Evolutionary conservation across 352 stramenopile genomes (phyloP).

Genomic region (Proteromonas lacertae): DNA sequence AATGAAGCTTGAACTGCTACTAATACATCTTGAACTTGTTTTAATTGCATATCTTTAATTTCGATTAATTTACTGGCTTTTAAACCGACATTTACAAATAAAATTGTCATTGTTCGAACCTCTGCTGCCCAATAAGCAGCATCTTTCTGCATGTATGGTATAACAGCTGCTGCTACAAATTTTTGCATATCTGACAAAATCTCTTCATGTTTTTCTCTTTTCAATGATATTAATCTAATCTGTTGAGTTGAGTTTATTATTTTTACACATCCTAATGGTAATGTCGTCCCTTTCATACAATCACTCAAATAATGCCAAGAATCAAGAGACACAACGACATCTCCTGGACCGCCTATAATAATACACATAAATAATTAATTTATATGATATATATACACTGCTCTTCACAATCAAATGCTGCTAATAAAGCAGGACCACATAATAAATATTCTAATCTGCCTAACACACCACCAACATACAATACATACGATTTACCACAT

Average conservation of each 20-base stretch:
- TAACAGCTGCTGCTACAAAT: slow-evolving; percentile 51
- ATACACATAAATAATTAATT: too few relatives aligned
- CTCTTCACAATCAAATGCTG: slow-evolving; percentile 51
- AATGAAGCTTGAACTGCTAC: slow-evolving; percentile 38
- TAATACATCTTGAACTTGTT: slow-evolving; percentile 12
- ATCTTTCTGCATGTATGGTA: slow-evolving; percentile 34
- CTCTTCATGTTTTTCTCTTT: too few relatives aligned
- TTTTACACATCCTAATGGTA: too few relatives aligned
- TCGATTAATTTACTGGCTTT: slow-evolving; percentile 17
- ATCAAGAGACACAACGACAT: too few relatives aligned
- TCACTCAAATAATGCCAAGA: too few relatives aligned
- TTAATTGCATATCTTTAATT: slow-evolving; percentile 9
- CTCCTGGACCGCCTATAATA: too few relatives aligned
- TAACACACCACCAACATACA: slow-evolving; percentile 39
- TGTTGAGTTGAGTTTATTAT: too few relatives aligned
- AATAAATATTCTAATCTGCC: slow-evolving; percentile 61
- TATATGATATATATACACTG: too few relatives aligned
- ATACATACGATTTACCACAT: slow-evolving; percentile 21
- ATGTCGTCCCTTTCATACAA: too few relatives aligned
- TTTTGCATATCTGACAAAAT: slow-evolving; percentile 54
- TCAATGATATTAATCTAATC: too few relatives aligned
- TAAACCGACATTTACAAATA: slow-evolving; percentile 71
- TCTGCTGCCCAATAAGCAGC: slow-evolving; percentile 46
- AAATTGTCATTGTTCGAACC: slow-evolving; percentile 39
- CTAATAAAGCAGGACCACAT: slow-evolving; percentile 39